Conservation (phyloP, 2,329 filamentous ascomycete species). For the Claviceps pusilla region DNA sequence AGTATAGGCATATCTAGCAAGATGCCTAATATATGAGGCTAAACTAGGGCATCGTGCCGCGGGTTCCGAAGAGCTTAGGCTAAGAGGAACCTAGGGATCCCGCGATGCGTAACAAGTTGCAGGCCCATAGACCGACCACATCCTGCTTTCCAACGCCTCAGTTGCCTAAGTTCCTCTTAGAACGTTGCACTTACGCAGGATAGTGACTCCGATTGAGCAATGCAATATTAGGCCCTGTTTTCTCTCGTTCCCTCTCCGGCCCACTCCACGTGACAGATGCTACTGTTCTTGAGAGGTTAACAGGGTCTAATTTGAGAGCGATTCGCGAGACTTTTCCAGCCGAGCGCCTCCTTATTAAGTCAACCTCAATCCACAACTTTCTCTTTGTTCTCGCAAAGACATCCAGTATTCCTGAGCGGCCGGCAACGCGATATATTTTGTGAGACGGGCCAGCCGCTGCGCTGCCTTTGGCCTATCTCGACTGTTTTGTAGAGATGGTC, state of each 20-base stretch:
- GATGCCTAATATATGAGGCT: too few relatives aligned
- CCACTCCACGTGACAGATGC: background rate
- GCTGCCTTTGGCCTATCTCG: background rate
- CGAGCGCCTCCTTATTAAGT: background rate
- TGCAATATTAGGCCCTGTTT: background rate
- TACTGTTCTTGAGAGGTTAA: background rate
- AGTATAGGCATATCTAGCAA: too few relatives aligned
- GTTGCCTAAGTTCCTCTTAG: background rate
- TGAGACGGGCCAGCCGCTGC: background rate
- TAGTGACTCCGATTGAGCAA: background rate
- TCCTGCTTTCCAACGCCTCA: background rate
- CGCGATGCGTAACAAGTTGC: too few relatives aligned
- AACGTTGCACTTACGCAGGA: background rate
- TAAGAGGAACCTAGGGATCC: too few relatives aligned
- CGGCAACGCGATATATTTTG: background rate
- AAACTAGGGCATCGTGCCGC: too few relatives aligned
- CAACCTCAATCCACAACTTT: background rate
- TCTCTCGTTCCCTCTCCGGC: background rate
- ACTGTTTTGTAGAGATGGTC: conserved; percentile 6
- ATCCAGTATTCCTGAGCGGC: background rate
- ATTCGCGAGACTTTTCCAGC: background rate
- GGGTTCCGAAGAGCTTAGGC: too few relatives aligned
- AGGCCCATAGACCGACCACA: background rate
- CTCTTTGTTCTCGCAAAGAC: background rate
- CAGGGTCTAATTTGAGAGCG: background rate